These are phyloP conservation scores for Schwanniomyces vanrijiae DNA, from an alignment of 805 yeast species.

Conservation along the genomic window DNA sequence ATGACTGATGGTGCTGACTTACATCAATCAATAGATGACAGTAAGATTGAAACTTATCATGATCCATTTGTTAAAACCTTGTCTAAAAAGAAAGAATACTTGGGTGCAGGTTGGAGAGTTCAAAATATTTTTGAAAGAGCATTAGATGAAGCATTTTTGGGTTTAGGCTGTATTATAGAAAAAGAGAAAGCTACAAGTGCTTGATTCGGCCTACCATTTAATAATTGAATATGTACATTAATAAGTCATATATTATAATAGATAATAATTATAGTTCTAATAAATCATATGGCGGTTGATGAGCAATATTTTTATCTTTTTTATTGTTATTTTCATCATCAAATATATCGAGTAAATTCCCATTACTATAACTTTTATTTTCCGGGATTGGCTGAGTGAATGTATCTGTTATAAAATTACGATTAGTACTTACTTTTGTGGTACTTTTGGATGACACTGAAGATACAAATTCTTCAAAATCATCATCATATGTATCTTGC, in stretches of 20 bases:
- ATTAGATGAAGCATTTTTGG: slow-evolving; percentile 85
- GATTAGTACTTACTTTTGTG: background rate
- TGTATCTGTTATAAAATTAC: background rate
- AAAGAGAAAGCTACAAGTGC: slow-evolving; percentile 25
- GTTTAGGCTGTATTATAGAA: slow-evolving; percentile 78
- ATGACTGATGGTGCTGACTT: slow-evolving; percentile 23
- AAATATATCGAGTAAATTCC: background rate
- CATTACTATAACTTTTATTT: background rate
- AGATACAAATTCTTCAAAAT: slow-evolving; percentile 22
- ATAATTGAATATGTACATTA: background rate
- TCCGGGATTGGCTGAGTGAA: background rate
- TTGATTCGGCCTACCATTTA: background rate
- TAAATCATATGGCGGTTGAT: slow-evolving; percentile 1
- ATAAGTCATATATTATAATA: background rate
- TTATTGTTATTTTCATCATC: background rate
- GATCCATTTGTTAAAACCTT: slow-evolving; percentile 50
- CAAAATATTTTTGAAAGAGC: slow-evolving; percentile 71
- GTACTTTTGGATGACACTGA: slow-evolving; percentile 9
- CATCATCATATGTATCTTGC: slow-evolving; percentile 8
- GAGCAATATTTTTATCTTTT: background rate
- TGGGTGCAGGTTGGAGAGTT: slow-evolving; percentile 84
- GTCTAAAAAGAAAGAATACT: slow-evolving; percentile 60
- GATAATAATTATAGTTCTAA: slow-evolving; percentile 4
- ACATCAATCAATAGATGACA: slow-evolving; percentile 20
- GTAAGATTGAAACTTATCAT: slow-evolving; percentile 32